These are phyloP conservation scores for Sphagnum tenellum DNA, from an alignment of 225 moss, liverwort and hornwort genomes.

Conservation along the genomic window DNA sequence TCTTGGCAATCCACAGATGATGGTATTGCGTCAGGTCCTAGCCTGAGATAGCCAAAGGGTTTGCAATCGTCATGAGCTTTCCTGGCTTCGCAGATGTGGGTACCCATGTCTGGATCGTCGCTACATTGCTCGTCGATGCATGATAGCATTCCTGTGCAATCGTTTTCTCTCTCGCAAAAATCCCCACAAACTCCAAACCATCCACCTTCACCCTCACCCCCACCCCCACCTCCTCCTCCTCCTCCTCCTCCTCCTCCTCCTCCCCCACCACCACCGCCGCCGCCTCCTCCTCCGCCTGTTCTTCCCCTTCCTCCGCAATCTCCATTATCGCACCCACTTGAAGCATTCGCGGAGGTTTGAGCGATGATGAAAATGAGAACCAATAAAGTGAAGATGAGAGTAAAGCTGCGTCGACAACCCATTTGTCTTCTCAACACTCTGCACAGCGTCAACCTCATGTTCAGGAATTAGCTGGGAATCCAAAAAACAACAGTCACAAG, in stretches of 20 bases:
- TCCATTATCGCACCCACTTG: too few species aligned
- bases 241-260: not conserved
- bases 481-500: too few species aligned
- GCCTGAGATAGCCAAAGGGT: not conserved
- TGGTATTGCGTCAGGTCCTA: not conserved
- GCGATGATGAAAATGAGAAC: too few species aligned
- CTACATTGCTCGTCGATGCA: conserved; percentile 1
- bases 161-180: not conserved
- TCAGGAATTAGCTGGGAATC: too few species aligned
- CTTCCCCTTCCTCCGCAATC: too few species aligned
- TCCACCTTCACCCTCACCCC: not conserved
- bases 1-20: not conserved
- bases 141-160: not conserved
- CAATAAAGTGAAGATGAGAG: too few species aligned
- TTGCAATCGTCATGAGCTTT: not conserved
- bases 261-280: not conserved
- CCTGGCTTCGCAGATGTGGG: not conserved
- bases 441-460: too few species aligned
- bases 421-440: too few species aligned
- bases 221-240: not conserved
- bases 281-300: too few species aligned
- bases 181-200: not conserved
- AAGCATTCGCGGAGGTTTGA: too few species aligned
- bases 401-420: too few species aligned
- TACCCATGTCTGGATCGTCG: conserved; percentile 1